Evolutionary conservation across 176 grass and related monocot genomes (phyloP), one percentile per base, ranked within the genome.

Genomic region (Zoysia japonica): DNA sequence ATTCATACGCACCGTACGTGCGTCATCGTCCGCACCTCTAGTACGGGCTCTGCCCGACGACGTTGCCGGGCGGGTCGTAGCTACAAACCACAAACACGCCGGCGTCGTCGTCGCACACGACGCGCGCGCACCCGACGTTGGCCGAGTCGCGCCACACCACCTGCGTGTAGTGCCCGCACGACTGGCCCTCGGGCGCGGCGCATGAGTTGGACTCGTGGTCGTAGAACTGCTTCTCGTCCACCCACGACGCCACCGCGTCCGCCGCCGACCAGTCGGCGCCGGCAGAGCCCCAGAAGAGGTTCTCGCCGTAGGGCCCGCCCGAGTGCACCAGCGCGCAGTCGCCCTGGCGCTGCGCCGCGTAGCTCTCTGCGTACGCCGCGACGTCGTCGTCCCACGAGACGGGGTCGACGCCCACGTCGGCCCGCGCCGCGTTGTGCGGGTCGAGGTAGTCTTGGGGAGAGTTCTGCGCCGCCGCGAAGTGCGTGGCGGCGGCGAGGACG

Each of bases 1-100:
- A 28, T 28, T 28, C 28, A 28, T 28, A 28, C 28, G 28, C 0
- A 0, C 28, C 28, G 28, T 28, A 28, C 28, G 28, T 28, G 28
- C 28, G 28, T 28, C 28, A 28, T 28, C 28, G 28, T 28, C 28
- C 28, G 28, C 28, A 28, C 28, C 28, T 16, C 75, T 72, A 93
- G 67, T 93, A 93, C 3, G 87, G 91, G 3, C 16, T 61, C 52
- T 87, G 41, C 1, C 87, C 87, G 9, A 0, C 38, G 5, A 43
- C 4, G 71, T 93, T 93, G 71, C 91, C 84, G 4, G 17, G 43
- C 43, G 77, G 87, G 66, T 67, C 70, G 73, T 93, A 93, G 72
- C 5, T 80, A 82, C 91, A 90, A 60, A 35, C 74, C 14, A 93
- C 83, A 80, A 93, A 88, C 38, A 87, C 61, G n/a, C 71, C 80